Evolutionary conservation across 306 rosid genomes (phyloP).

Genomic region (Glycine latifolia): DNA sequence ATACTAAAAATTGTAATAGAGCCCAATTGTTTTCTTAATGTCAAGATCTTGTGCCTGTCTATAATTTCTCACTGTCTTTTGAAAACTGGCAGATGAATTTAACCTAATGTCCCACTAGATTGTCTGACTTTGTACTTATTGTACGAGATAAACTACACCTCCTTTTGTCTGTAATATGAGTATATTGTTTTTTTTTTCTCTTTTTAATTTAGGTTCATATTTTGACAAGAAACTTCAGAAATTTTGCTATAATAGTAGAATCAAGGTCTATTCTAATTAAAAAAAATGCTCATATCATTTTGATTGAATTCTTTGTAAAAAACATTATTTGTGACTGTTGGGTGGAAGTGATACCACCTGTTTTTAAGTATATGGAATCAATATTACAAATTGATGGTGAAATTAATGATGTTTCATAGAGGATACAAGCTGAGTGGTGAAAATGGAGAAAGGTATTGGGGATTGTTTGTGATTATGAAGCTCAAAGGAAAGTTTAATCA

Average conservation of each 20-base stretch:
- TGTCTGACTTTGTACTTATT: slow-evolving; percentile 4
- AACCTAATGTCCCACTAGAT: not conserved
- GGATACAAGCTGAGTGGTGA: not conserved
- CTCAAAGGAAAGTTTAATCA: not conserved
- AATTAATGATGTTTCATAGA: not conserved
- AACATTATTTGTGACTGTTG: not conserved
- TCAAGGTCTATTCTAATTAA: not conserved
- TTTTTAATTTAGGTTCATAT: not conserved
- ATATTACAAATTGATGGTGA: not conserved
- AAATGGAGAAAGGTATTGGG: not conserved
- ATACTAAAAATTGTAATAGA: not conserved
- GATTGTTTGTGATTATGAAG: not conserved
- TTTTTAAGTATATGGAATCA: not conserved
- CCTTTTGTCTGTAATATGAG: not conserved
- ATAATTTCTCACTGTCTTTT: slow-evolving; percentile 10
- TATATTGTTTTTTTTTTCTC: not conserved
- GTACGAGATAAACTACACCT: not conserved
- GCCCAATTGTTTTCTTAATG: not conserved
- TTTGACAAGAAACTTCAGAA: not conserved
- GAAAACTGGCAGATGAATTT: slow-evolving; percentile 23
- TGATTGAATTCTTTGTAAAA: not conserved
- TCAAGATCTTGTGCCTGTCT: slow-evolving; percentile 1
- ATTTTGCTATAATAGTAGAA: not conserved
- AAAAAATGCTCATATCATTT: not conserved
- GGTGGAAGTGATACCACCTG: not conserved